These are phyloP conservation scores for Coemansia sp. DNA, from an alignment of 192 early-diverging fungal species.

Conservation along the genomic window DNA sequence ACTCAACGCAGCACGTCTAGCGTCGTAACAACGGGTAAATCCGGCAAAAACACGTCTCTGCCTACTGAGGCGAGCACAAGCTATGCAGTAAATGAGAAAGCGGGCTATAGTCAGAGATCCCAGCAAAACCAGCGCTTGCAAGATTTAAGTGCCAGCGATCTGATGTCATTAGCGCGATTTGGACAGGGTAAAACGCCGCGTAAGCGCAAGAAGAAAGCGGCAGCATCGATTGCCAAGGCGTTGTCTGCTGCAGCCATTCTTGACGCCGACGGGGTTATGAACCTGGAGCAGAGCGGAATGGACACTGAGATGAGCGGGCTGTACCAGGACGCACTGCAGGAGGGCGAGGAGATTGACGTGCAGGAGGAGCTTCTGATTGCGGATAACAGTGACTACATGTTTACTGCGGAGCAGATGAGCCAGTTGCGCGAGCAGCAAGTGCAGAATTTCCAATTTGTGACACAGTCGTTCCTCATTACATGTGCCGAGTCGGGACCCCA, in stretches of 20 bases:
- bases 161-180: conserved; percentile 8
- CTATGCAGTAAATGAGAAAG: not conserved
- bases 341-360: conserved; percentile 51
- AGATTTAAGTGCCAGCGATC: conserved; percentile 14
- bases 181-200: conserved; percentile 23
- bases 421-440: conserved; percentile 54
- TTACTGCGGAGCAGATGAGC: conserved; percentile 49
- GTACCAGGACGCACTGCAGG: conserved; percentile 55
- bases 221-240: conserved; percentile 19
- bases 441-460: conserved; percentile 57
- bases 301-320: conserved; percentile 51
- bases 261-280: conserved; percentile 16
- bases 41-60: not conserved
- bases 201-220: conserved; percentile 30
- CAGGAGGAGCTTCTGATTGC: conserved; percentile 43
- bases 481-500: conserved; percentile 41
- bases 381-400: conserved; percentile 44
- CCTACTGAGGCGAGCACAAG: not conserved
- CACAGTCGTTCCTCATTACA: conserved; percentile 52
- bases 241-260: conserved; percentile 17
- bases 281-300: conserved; percentile 24
- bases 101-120: not conserved
- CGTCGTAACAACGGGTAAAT: not conserved
- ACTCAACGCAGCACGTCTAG: not conserved
- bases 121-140: conserved; percentile 17